Conservation (phyloP, 2,329 filamentous ascomycete genomes). For the Lecanosticta acicola region DNA sequence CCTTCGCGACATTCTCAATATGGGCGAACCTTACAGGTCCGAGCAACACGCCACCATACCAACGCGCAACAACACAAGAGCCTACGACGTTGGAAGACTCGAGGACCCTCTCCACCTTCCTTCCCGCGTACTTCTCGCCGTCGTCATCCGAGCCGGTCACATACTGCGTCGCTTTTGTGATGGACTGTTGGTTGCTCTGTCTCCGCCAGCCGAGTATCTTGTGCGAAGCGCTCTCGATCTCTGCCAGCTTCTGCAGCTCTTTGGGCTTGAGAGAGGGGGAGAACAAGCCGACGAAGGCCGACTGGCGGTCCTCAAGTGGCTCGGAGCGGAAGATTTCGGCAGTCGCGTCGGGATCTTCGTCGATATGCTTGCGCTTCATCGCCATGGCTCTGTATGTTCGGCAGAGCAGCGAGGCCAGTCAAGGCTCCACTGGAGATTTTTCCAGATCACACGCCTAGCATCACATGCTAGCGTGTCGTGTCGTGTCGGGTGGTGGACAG, state of each 20-base stretch:
- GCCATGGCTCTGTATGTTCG: slow-evolving; percentile 16
- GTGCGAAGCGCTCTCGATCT: slow-evolving; percentile 45
- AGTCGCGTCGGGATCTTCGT: slow-evolving; percentile 10
- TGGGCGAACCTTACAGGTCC: slow-evolving; percentile 50
- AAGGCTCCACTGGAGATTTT: background rate
- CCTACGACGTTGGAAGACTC: slow-evolving; percentile 41
- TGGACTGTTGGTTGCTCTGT: slow-evolving; percentile 43
- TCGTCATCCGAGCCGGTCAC: slow-evolving; percentile 48
- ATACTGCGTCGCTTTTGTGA: slow-evolving; percentile 37
- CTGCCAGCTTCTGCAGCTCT: slow-evolving; percentile 40
- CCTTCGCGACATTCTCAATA: slow-evolving; percentile 46
- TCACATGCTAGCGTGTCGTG: too few relatives aligned
- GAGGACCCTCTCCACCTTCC: slow-evolving; percentile 44
- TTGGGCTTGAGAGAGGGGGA: slow-evolving; percentile 40
- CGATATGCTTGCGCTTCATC: slow-evolving; percentile 27
- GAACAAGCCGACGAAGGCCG: slow-evolving; percentile 48
- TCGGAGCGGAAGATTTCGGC: slow-evolving; percentile 39
- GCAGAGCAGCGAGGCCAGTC: background rate
- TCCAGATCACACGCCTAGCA: too few relatives aligned
- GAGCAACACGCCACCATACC: slow-evolving; percentile 47
- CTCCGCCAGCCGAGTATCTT: slow-evolving; percentile 49
- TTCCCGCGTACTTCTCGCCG: slow-evolving; percentile 49
- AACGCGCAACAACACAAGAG: slow-evolving; percentile 48
- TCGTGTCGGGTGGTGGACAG: background rate
- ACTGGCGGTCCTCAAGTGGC: slow-evolving; percentile 47